A percentile compares a stretch with the other conserved stretches of the same genome.
Evolutionary conservation across 192 early-diverging fungal species (phyloP).

Genomic region (Mortierella claussenii): DNA sequence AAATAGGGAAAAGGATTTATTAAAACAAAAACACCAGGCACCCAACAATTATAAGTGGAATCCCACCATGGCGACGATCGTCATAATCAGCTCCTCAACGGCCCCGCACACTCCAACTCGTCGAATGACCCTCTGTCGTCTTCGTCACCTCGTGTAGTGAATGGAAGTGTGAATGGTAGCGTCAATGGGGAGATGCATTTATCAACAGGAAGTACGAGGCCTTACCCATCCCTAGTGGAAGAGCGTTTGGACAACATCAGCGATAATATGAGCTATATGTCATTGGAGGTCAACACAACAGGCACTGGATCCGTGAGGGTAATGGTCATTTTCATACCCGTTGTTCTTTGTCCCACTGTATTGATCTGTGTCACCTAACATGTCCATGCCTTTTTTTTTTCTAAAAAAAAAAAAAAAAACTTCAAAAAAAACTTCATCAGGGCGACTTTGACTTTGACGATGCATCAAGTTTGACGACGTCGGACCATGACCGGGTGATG

Average conservation of each 20-base stretch:
- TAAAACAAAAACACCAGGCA: no score
- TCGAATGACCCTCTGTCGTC: not conserved
- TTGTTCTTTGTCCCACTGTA: no score
- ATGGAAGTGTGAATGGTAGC: constrained; percentile 22
- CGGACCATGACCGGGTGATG: constrained; percentile 49
- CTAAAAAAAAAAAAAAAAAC: no score
- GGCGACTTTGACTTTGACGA: constrained; percentile 72
- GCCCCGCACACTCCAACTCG: constrained; percentile 6
- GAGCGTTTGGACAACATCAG: constrained; percentile 49
- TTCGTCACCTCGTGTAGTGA: constrained; percentile 4
- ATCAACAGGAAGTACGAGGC: constrained; percentile 1
- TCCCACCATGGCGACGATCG: not conserved
- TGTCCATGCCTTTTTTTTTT: no score
- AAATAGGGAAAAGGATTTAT: no score
- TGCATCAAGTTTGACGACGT: constrained; percentile 48
- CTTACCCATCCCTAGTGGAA: constrained; percentile 40
- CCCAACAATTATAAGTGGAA: not conserved
- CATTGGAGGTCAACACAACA: constrained; percentile 83
- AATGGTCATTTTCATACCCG: no score
- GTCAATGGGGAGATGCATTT: constrained; percentile 4
- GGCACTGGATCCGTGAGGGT: constrained; percentile 80
- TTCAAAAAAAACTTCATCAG: no score
- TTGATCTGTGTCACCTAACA: no score
- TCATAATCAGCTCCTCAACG: no score
- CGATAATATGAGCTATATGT: constrained; percentile 75